Evolutionary conservation across 169 alveolate genomes (phyloP).

Genomic region (Babesia divergens): DNA sequence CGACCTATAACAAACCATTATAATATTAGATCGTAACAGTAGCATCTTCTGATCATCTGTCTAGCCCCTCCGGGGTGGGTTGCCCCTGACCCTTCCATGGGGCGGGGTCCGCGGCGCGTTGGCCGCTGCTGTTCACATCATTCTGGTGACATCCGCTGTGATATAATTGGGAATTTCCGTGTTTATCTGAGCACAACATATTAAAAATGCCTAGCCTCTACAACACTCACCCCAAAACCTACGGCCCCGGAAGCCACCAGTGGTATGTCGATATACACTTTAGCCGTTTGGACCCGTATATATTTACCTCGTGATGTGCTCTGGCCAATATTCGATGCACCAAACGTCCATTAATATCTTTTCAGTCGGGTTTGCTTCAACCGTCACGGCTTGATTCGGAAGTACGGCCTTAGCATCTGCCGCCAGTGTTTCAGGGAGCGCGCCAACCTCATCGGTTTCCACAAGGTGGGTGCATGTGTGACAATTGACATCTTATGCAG

Average conservation of each 20-base stretch:
- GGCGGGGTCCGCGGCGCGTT: slow-evolving; percentile 1
- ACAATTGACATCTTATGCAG: slow-evolving; percentile 7
- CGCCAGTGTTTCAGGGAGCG: slow-evolving; percentile 99
- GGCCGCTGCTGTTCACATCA: neutral
- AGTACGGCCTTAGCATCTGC: slow-evolving; percentile 95
- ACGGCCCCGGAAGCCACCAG: slow-evolving; percentile 65
- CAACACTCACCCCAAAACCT: slow-evolving; percentile 62
- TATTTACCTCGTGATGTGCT: neutral
- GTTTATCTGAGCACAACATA: too few species aligned
- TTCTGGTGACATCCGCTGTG: neutral
- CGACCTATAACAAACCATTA: neutral
- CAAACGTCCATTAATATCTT: slow-evolving; percentile 2
- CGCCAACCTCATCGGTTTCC: slow-evolving; percentile 94
- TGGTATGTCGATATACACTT: slow-evolving; percentile 43
- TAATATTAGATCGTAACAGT: too few species aligned
- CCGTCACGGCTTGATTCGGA: slow-evolving; percentile 96
- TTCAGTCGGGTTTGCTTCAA: slow-evolving; percentile 96
- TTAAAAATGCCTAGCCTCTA: slow-evolving; percentile 56
- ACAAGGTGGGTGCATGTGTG: slow-evolving; percentile 32
- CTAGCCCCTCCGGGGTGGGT: neutral
- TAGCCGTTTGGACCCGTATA: neutral
- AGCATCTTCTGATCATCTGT: too few species aligned
- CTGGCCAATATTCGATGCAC: neutral
- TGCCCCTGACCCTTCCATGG: slow-evolving; percentile 17
- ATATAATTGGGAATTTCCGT: too few species aligned